Percentiles rank a stretch among this genome's conserved stretches.
Evolutionary conservation across 768 basidiomycete species (phyloP).

Genomic region (Fibroporia radiculosa): DNA sequence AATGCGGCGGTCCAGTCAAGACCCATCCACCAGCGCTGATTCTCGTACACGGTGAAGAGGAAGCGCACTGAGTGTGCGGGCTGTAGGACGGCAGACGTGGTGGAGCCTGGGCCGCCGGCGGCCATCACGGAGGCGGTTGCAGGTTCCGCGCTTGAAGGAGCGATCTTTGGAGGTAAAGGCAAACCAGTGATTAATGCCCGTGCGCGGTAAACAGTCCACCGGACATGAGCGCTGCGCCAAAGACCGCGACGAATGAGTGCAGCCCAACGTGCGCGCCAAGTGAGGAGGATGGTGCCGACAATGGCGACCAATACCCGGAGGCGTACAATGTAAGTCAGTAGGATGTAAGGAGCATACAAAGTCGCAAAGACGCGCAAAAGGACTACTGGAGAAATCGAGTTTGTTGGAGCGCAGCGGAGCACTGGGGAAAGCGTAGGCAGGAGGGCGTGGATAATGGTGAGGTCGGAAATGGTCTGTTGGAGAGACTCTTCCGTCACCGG

Average conservation of each 20-base stretch:
- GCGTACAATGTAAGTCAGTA: conserved; percentile 55
- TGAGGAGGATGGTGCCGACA: conserved; percentile 48
- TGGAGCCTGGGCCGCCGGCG: conserved; percentile 13
- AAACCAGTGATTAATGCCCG: conserved; percentile 48
- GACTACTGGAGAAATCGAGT: conserved; percentile 22
- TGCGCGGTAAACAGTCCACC: conserved; percentile 49
- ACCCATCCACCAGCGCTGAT: conserved; percentile 97
- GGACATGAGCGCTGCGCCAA: conserved; percentile 58
- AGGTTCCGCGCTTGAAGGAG: conserved; percentile 1
- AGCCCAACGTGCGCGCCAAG: conserved; percentile 65
- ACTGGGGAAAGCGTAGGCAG: conserved; percentile 34
- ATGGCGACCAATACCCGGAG: conserved; percentile 55
- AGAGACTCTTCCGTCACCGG: conserved; percentile 49
- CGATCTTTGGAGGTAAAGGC: conserved; percentile 32
- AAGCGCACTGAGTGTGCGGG: conserved; percentile 44
- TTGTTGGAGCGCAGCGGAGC: conserved; percentile 23
- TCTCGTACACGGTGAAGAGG: conserved; percentile 87
- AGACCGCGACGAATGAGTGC: conserved; percentile 44
- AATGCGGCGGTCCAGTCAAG: conserved; percentile 94
- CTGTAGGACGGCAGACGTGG: neutral
- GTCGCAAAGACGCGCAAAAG: conserved; percentile 51
- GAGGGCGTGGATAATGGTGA: conserved; percentile 56
- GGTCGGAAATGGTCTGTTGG: conserved; percentile 50
- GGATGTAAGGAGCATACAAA: conserved; percentile 57
- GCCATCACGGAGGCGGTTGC: conserved; percentile 1